Percentiles rank a stretch among this genome's conserved stretches.
Evolutionary conservation across 2,329 filamentous ascomycete species (phyloP).

Genomic region (Scytalidium lignicola): DNA sequence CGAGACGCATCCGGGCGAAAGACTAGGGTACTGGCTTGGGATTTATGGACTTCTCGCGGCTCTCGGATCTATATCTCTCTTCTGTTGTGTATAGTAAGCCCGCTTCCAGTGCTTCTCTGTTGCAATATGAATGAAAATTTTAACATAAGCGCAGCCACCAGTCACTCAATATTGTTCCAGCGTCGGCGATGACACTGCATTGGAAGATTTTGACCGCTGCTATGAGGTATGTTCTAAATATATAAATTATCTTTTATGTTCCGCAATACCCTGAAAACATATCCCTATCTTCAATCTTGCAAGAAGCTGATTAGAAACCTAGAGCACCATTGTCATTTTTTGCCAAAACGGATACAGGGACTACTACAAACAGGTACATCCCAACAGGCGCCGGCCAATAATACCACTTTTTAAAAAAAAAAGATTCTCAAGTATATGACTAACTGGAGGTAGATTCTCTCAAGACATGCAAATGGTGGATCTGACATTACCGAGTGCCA

Average conservation of each 20-base stretch:
- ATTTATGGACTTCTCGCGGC: conserved; percentile 1
- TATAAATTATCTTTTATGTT: not conserved
- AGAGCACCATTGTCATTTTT: conserved; percentile 11
- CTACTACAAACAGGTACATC: conserved; percentile 6
- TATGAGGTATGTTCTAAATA: not conserved
- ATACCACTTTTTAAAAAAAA: not conserved
- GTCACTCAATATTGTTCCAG: not conserved
- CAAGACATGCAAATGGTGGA: conserved; percentile 14
- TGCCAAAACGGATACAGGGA: conserved; percentile 6
- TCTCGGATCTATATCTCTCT: not conserved
- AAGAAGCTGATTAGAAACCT: not conserved
- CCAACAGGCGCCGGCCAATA: too few relatives aligned
- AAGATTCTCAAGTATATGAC: not conserved
- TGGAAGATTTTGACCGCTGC: not conserved
- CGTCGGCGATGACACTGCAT: not conserved
- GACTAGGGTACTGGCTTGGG: conserved; percentile 2
- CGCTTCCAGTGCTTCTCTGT: not conserved
- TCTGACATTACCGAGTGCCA: conserved; percentile 1
- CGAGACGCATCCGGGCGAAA: not conserved
- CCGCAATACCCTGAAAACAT: not conserved
- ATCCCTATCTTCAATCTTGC: not conserved
- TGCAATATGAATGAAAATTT: not conserved
- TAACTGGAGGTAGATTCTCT: conserved; percentile 7
- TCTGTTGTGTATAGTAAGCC: not conserved
- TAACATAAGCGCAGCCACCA: not conserved